A percentile compares a stretch with the other conserved stretches of the same genome.
phyloP scores from a whole-genome alignment of 2,329 filamentous ascomycete genomes.

The Erysiphe pulchra region DNA sequence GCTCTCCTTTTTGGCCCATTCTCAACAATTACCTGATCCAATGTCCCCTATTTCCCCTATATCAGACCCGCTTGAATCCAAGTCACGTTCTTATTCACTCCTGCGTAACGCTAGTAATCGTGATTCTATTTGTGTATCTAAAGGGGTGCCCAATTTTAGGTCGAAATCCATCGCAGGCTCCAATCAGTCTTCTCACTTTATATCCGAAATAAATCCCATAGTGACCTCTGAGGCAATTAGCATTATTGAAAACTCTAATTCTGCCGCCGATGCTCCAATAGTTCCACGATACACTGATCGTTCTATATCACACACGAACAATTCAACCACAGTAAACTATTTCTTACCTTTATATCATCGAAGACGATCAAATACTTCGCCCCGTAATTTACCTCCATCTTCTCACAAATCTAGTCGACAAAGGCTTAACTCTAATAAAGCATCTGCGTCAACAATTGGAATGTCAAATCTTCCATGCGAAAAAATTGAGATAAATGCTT shows the following conservation, averaged over 20 bases:
- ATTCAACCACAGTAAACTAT: slow-evolving; percentile 9
- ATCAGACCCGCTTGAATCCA: slow-evolving; percentile 25
- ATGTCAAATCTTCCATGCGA: background rate
- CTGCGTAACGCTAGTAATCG: slow-evolving; percentile 29
- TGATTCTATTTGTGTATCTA: slow-evolving; percentile 75
- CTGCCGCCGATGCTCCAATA: slow-evolving; percentile 40
- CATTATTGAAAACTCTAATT: slow-evolving; percentile 20
- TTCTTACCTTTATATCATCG: slow-evolving; percentile 31
- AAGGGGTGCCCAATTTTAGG: slow-evolving; percentile 25
- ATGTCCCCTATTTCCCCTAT: slow-evolving; percentile 15
- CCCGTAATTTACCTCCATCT: slow-evolving; percentile 31
- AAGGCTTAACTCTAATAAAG: slow-evolving; percentile 16
- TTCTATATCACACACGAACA: slow-evolving; percentile 8
- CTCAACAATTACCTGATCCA: slow-evolving; percentile 56
- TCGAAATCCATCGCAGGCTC: slow-evolving; percentile 13
- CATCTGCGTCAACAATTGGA: background rate
- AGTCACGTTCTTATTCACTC: slow-evolving; percentile 12
- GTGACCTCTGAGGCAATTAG: slow-evolving; percentile 6
- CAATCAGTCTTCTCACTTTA: slow-evolving; percentile 8
- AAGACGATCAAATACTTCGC: slow-evolving; percentile 74
- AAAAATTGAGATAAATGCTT: background rate
- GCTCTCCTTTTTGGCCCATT: slow-evolving; percentile 82
- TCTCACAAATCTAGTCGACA: slow-evolving; percentile 38
- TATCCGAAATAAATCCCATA: slow-evolving; percentile 7
- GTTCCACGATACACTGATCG: slow-evolving; percentile 44